Conservation (phyloP, 1,139 yeast species). For the Magnusiomyces tetraspermus region DNA sequence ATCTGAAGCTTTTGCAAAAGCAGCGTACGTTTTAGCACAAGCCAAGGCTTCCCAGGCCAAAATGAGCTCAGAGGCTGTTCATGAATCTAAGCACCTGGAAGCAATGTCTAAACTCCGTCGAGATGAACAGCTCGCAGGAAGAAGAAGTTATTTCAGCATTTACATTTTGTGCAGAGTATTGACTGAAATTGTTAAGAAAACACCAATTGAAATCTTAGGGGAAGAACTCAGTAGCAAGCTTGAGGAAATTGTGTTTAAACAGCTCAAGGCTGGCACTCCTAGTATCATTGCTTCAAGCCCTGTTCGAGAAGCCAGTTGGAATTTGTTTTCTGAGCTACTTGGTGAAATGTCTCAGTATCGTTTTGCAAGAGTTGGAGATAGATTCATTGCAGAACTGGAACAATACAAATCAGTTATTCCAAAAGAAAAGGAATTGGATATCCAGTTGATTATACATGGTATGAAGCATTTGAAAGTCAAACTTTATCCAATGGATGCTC, state of each 20-base stretch:
- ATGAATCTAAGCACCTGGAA: not conserved
- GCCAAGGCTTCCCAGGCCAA: conserved; percentile 9
- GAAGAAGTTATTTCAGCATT: conserved; percentile 78
- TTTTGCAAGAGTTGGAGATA: conserved; percentile 79
- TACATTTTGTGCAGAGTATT: conserved; percentile 84
- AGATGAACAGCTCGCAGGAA: conserved; percentile 72
- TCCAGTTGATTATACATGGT: conserved; percentile 74
- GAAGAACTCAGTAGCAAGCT: conserved; percentile 74
- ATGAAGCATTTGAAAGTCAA: conserved; percentile 76
- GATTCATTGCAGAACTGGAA: conserved; percentile 88
- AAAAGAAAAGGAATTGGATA: conserved; percentile 58
- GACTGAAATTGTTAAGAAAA: conserved; percentile 88
- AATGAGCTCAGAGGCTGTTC: no score
- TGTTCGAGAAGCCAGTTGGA: conserved; percentile 89
- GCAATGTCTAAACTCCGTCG: conserved; percentile 19
- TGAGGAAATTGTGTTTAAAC: conserved; percentile 90
- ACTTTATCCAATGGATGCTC: conserved; percentile 72
- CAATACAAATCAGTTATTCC: conserved; percentile 43
- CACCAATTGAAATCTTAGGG: conserved; percentile 62
- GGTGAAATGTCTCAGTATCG: conserved; percentile 85
- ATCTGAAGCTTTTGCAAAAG: conserved; percentile 73
- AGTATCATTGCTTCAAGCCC: conserved; percentile 53
- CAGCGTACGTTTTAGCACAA: conserved; percentile 30
- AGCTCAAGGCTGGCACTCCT: conserved; percentile 82
- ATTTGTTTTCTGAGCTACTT: conserved; percentile 73